Evolutionary conservation across 1,284 basidiomycete genomes (phyloP).

Genomic region (Anthracocystis walkeri): DNA sequence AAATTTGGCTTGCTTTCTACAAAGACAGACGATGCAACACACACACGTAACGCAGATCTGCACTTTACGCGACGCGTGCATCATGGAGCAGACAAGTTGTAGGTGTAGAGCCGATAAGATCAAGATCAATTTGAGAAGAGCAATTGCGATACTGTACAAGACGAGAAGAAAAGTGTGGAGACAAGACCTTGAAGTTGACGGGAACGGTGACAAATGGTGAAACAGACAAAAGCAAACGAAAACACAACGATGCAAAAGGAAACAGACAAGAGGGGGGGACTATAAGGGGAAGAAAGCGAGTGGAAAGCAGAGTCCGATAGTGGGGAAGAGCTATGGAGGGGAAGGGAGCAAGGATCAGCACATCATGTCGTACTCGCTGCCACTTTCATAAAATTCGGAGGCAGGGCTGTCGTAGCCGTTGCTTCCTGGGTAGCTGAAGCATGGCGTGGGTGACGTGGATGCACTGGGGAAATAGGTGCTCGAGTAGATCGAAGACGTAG

Average conservation of each 20-base stretch:
- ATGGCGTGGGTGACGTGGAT: slow-evolving; percentile 18
- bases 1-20: too few species aligned
- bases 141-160: slow-evolving; percentile 13
- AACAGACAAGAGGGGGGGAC: neutral
- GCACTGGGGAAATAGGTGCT: slow-evolving; percentile 44
- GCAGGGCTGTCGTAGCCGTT: slow-evolving; percentile 63
- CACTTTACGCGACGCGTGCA: slow-evolving; percentile 16
- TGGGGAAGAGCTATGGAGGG: neutral
- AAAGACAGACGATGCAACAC: too few species aligned
- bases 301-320: neutral
- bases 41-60: too few species aligned
- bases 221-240: neutral
- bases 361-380: slow-evolving; percentile 65
- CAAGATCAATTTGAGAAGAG: neutral
- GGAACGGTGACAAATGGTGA: neutral
- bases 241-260: slow-evolving; percentile 4
- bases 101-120: neutral
- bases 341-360: slow-evolving; percentile 13
- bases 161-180: slow-evolving; percentile 11
- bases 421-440: slow-evolving; percentile 35
- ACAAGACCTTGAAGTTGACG: neutral
- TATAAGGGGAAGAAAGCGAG: neutral
- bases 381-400: slow-evolving; percentile 65
- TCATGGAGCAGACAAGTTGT: neutral
- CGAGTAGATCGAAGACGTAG: slow-evolving; percentile 46